Base-by-base conservation (phyloP, 441 rosid species). In the Brassica balearica region DNA sequence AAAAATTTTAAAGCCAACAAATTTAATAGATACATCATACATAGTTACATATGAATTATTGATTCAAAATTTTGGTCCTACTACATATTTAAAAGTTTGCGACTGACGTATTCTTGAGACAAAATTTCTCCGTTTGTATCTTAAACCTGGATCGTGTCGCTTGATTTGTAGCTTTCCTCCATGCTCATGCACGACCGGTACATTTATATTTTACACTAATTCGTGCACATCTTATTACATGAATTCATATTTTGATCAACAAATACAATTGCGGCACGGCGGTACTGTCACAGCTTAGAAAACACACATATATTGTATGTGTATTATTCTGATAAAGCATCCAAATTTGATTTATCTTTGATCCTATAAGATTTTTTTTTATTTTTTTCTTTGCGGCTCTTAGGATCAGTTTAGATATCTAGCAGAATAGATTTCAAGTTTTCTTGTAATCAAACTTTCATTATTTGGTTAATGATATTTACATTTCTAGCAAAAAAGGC, bases 101-200 rank as follows among this genome's bases (percentile, higher is more conserved):
- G 76, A 56, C 10, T 70, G 80, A 75, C 83, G 66, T 36, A n/a
- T 61, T 69, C 62, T 15, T 2, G 64, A 71, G 73, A 75, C 83
- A 80, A 65, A 41, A 46, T 69, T 75, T 74, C 72, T 69, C 75
- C 71, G 14, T 69, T 12, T 55, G 67, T 41, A 75, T 75, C 80
- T 58, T 70, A 70, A 80, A 65, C 58, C 65, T 74, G 72, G 79
- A 80, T 80, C 65, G 23, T 80, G 83, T 80, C 76, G 78, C 61
- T 60, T 27, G 79, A 74, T 74, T 70, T 80, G 79, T 80, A 58
- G 69, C 20, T 70, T 75, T 80, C 76, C 69, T 70, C 76, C 79
- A 80, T 80, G 73, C 79, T 74, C 73, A 65, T 65, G 73, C 80
- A 80, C 76, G 83, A 59, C 63, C 10, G 69, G 46, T 70, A 1